Conservation (phyloP, 352 stramenopile species). For the Halophytophthora batemanensis region DNA sequence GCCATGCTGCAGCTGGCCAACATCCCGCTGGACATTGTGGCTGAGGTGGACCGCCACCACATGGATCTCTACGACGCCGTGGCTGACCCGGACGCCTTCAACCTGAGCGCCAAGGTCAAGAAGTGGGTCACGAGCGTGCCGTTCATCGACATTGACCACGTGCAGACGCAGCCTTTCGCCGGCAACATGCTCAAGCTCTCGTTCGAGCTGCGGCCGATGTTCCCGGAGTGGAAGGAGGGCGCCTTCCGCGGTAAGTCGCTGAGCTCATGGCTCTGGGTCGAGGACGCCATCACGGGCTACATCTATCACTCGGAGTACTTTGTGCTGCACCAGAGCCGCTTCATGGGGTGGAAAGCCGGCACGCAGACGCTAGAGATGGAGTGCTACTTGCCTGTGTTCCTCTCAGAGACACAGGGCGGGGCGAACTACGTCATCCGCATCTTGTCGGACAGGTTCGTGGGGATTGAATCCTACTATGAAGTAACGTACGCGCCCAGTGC, state of each 20-base stretch:
- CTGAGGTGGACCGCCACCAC: conserved; percentile 78
- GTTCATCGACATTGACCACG: conserved; percentile 62
- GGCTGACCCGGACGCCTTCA: conserved; percentile 30
- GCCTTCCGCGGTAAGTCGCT: conserved; percentile 54
- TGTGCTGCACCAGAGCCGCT: conserved; percentile 80
- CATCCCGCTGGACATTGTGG: conserved; percentile 84
- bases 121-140: conserved; percentile 69
- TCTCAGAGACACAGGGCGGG: conserved; percentile 84
- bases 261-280: conserved; percentile 97
- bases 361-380: conserved; percentile 84
- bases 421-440: conserved; percentile 93
- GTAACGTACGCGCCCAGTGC: conserved; percentile 55
- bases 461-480: conserved; percentile 89
- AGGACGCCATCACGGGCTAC: conserved; percentile 90
- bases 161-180: conserved; percentile 94
- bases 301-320: conserved; percentile 95
- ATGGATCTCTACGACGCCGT: conserved; percentile 66
- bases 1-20: conserved; percentile 93
- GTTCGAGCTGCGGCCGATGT: conserved; percentile 74
- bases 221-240: conserved; percentile 67
- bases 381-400: conserved; percentile 96
- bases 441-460: conserved; percentile 96
- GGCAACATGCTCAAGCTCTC: conserved; percentile 92
- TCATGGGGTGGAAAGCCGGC: conserved; percentile 60
- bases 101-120: conserved; percentile 52